Base-by-base conservation (phyloP, 1,284 basidiomycete genomes). In the Pseudozyma tsukubaensis region DNA sequence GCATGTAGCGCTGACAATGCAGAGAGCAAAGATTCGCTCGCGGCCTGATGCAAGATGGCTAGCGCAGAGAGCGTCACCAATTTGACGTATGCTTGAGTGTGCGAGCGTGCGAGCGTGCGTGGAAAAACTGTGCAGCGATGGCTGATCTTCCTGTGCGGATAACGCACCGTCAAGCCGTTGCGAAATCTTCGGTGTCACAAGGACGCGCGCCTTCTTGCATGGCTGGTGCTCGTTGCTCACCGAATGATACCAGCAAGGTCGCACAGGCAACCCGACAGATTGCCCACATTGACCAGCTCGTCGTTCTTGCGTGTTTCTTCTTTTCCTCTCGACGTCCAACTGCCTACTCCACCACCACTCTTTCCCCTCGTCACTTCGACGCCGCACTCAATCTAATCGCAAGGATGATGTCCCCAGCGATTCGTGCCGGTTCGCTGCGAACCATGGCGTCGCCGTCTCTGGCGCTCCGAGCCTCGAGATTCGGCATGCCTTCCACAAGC, bases 401-500 rank as follows among this genome's bases (percentile, higher is more conserved):
- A 44, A 50, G 50, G 34, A 72, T 72, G 59, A 67, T 72, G 63
- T 60, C 70, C 39, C 56, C 70, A 49, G 63, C 70, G 34, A 67
- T 72, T 36, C 70, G 70, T 39, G 58, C 57, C 29, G 70, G 70
- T 56, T 67, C 64, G 56, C 59, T 72, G 11, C 70, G 70, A 49
- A 64, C 70, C 29, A 59, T 64, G 48, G 52, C 57, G 19, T 56
- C 56, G 51, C 45, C 55, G 13, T 55, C 68, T 14, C 16, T 64
- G 54, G 62, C 56, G 42, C 57, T 67, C 39, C 52, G 56, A 50
- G 51, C 60, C 21, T 51, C 70, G 1, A 66, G 53, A 14, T 49
- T 72, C 39, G 60, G 59, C 32, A 40, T 64, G 57, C 49, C 64
- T 35, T 67, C 63, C 52, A 55, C 70, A 8, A 72, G 70, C 49